Evolutionary conservation across 78 protist genomes (phyloP), one percentile per base, ranked within the genome.

Genomic region (Cavenderia fasciculata): DNA sequence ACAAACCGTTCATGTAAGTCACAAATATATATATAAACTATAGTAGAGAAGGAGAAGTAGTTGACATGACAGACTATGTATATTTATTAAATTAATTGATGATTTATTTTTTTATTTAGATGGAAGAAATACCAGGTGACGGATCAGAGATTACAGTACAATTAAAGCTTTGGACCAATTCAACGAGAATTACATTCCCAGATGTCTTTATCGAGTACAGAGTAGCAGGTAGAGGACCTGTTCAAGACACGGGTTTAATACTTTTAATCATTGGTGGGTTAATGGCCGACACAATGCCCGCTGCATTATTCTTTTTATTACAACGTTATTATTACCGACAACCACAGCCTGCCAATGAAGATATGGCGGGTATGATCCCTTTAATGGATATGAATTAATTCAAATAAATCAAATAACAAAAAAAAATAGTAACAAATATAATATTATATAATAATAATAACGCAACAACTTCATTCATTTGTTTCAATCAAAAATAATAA

Each of bases 261-360:
- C 21, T 79, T 12, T 49, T 79, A 69, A 66, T 54, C 41, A 49
- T 79, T 21, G 88, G 88, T 66, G 88, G 66, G 25, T 47, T 79
- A 19, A 38, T 79, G 25, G 88, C 88, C 23, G 88, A 79, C 56
- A n/a, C 54, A 11, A 79, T 79, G 88, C 88, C 88, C 1, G 88
- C 88, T 2, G 19, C 88, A 16, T 44, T 66, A 8, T 79, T 65
- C 69, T 79, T 79, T 43, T 79, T 79, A 41, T 38, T 79, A 27
- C 88, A 79, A 79, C 70, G 29, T 52, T 79, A 44, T 54, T 66
- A 79, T 43, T 79, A 29, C 57, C 29, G 21, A 5, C 52, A 52
- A 21, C 72, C 72, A 18, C 38, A 43, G 8, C 72, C 72, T 14
- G 47, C 38, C 2, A 63, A 47, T 63, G 72, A 63, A 4, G 72